Base-by-base conservation (phyloP, 192 early-diverging fungal species). In the Glomus cerebriforme region DNA sequence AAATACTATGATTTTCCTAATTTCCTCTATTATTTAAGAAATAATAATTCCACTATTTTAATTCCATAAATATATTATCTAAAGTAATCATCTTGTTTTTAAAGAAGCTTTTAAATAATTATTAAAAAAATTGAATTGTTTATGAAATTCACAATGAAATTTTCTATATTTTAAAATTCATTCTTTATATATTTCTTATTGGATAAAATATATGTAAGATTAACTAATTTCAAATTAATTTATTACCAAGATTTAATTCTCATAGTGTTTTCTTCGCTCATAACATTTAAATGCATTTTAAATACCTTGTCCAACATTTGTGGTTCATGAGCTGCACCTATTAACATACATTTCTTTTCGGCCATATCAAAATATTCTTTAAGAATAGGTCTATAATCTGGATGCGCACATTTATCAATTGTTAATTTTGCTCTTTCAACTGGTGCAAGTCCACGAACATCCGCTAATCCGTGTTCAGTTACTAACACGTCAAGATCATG, bases 351-450 rank as follows among this genome's bases (percentile, higher is more conserved):
- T 58, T 81, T 80, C 59, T 79, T 83, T 49, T 78, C 79, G 17
- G 84, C 78, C 26, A 78, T 34, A 12, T 85, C 82, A 49, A 85
- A 78, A 80, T 85, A 85, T 31, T 83, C 84, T 43, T 83, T 79
- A 17, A 85, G 58, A 59, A 81, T 78, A 26, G 66, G 59, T 72
- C 59, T 85, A 73, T 83, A 85, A 47, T 85, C 82, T 31, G 84
- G 84, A 60, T 85, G 84, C 15, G 59, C 82, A 71, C 84, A 85
- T 64, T 85, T 85, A 66, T 85, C 80, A 71, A 85, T 85, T n/a
- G 83, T 83, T n/a, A 81, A 66, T 65, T 68, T 70, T 37, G 84
- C 84, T 78, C 84, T 73, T n/a, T 85, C 84, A 45, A 80, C 58
- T 62, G 84, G 84, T 54, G 73, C 81, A 7, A 85, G 63, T 13